Percentiles rank a stretch among this genome's conserved stretches.
Evolutionary conservation across 2,329 filamentous ascomycete species (phyloP).

Genomic region (Cordyceps pruinosa): DNA sequence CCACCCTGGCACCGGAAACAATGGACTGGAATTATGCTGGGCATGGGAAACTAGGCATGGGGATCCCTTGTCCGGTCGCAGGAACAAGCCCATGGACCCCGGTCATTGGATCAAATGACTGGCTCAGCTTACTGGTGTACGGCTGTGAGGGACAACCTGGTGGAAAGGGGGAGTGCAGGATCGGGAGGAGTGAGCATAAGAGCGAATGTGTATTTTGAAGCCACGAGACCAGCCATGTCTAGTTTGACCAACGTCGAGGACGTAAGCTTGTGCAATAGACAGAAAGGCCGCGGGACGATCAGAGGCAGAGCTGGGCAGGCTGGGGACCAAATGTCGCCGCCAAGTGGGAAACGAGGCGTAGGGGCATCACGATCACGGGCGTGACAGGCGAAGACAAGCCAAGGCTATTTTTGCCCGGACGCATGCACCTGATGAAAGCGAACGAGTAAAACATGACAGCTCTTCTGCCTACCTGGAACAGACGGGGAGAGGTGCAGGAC

Average conservation of each 20-base stretch:
- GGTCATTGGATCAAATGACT: not conserved
- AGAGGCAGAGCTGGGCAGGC: not conserved
- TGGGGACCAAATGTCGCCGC: not conserved
- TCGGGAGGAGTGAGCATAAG: not conserved
- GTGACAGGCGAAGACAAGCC: not conserved
- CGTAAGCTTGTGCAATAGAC: not conserved
- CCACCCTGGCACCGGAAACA: not conserved
- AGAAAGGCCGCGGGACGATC: not conserved
- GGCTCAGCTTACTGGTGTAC: not conserved
- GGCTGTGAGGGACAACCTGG: not conserved
- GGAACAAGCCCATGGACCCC: not conserved
- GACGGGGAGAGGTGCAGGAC: not conserved
- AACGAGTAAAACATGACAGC: slow-evolving; percentile 1
- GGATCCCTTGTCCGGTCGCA: not conserved
- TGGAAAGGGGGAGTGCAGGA: not conserved
- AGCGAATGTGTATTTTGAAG: not conserved
- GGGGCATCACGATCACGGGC: not conserved
- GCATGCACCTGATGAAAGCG: not conserved
- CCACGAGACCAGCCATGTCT: not conserved
- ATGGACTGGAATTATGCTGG: not conserved
- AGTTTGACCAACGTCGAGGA: not conserved
- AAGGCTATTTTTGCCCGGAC: not conserved
- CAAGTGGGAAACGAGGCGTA: not conserved
- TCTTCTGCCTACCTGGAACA: not conserved
- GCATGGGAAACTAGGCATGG: not conserved